Base-by-base conservation (phyloP, 441 rosid species). In the Dalechampia spathulata region DNA sequence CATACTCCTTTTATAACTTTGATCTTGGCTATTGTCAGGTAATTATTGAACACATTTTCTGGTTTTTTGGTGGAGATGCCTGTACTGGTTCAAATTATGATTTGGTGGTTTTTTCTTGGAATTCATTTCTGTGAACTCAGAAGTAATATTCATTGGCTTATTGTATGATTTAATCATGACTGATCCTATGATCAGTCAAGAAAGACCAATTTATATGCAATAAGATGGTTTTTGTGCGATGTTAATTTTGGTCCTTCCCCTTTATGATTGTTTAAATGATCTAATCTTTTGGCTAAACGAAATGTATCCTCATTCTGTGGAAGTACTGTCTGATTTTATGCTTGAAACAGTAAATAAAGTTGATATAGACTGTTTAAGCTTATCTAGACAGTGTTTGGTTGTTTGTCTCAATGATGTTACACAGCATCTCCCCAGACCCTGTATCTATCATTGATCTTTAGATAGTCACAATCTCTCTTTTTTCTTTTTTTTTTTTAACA, bases 21-120 rank as follows among this genome's bases (percentile, higher is more conserved):
- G 99, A 94, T 75, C 94, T 94, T 41, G 96, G 99, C 59, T 94
- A 94, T 74, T 90, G 99, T 78, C 99, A 94, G 96, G 99, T 90
- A 74, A 64, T 58, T 53, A 22, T 58, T 41, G 52, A 1, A 21
- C 44, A 13, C 47, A 7, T 40, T 38, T 56, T 12, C 11, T n/a
- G 22, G 36, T 30, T 30, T 30, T 30, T 30, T 30, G 22, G 8
- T 25, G 17, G 10, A 9, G 14, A 38, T 62, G n/a, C n/a, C 22
- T 56, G 14, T 34, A 55, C 13, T 65, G 49, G 26, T 37, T 28
- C 53, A 9, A 20, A 20, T 55, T 48, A 32, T 46, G 37, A 30
- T 54, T 55, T 38, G 42, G 39, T 36, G 28, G n/a, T 45, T 44
- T 7, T 39, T 39, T 47, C 27, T 5, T 4, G 7, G 8, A 17